Conservation (phyloP, 257 asterid species). For the Plectranthus barbatus region DNA sequence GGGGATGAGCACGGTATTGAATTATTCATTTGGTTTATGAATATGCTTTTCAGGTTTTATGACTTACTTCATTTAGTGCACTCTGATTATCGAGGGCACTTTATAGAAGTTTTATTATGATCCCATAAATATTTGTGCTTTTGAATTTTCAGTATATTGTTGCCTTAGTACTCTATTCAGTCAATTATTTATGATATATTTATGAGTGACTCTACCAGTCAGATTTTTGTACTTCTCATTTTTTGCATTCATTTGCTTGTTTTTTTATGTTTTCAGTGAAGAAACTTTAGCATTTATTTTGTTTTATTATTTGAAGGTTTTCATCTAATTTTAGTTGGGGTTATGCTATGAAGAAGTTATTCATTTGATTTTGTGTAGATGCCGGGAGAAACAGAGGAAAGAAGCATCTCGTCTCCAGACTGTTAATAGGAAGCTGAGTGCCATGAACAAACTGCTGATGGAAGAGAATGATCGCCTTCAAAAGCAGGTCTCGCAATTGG, state of each 20-base stretch:
- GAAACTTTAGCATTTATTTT: neutral
- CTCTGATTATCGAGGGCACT: neutral
- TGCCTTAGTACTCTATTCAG: neutral
- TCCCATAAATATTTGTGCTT: neutral
- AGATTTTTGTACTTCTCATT: neutral
- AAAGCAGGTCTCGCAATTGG: slow-evolving; percentile 82
- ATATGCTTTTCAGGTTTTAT: neutral
- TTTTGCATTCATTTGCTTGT: neutral
- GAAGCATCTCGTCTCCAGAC: slow-evolving; percentile 82
- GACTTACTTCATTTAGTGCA: neutral
- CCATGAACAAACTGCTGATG: slow-evolving; percentile 92
- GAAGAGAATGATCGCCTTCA: slow-evolving; percentile 96
- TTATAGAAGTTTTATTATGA: neutral
- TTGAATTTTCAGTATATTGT: neutral
- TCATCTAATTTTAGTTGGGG: neutral
- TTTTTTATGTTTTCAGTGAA: neutral
- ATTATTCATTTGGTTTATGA: neutral
- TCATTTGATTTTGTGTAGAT: slow-evolving; percentile 24
- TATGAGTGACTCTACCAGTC: neutral
- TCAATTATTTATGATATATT: neutral
- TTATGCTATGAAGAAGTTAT: neutral
- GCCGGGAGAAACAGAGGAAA: slow-evolving; percentile 93
- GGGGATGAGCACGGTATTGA: neutral
- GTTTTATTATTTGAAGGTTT: neutral
- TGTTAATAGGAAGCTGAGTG: slow-evolving; percentile 74